phyloP scores from a whole-genome alignment of 164 flowering plant genomes.

The Vitis labrusca region DNA sequence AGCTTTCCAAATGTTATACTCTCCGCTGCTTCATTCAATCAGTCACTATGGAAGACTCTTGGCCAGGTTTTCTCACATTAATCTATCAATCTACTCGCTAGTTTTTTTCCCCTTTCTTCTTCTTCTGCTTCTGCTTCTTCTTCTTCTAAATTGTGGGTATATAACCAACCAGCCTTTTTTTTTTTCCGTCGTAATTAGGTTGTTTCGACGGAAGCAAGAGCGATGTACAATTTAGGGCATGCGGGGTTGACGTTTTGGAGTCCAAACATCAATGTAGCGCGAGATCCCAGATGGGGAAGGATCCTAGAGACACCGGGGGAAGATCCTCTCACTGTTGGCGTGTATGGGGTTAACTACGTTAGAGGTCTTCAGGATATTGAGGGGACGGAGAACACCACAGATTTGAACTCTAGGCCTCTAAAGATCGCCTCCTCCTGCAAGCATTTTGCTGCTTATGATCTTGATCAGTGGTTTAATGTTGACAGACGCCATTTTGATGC shows the following conservation, averaged over 20 bases:
- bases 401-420: conserved; percentile 9
- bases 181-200: neutral
- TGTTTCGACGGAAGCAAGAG: conserved; percentile 23
- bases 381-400: neutral
- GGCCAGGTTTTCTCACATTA: conserved; percentile 13
- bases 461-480: conserved; percentile 21
- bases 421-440: conserved; percentile 29
- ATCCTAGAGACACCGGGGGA: conserved; percentile 24
- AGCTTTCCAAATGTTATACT: conserved; percentile 19
- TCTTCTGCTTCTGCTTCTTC: too few relatives aligned
- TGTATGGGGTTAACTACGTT: conserved; percentile 18
- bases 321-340: conserved; percentile 18
- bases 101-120: too few relatives aligned
- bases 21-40: conserved; percentile 22
- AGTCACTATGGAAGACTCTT: conserved; percentile 11
- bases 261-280: conserved; percentile 15
- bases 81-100: too few relatives aligned
- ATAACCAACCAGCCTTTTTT: too few relatives aligned
- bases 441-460: conserved; percentile 27
- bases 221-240: conserved; percentile 15
- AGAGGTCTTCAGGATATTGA: conserved; percentile 26
- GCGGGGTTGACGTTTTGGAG: conserved; percentile 24
- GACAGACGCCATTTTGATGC: conserved; percentile 17
- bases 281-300: conserved; percentile 31
- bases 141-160: too few relatives aligned